These are phyloP conservation scores for Coniophora puteana DNA, from an alignment of 1,284 basidiomycete species.

Conservation along the genomic window DNA sequence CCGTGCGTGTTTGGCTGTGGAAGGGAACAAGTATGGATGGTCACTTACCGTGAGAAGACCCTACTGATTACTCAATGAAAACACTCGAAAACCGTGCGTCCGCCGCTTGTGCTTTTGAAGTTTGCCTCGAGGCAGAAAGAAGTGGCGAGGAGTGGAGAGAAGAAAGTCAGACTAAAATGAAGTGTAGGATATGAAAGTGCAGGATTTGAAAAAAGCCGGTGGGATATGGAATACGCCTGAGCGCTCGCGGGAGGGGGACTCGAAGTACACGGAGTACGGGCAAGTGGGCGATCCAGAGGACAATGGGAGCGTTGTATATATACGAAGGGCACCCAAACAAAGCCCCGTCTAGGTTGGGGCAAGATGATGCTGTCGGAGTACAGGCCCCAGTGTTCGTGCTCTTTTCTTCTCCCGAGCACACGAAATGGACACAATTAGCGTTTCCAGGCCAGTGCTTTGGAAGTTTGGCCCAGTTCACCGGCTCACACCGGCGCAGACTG, in stretches of 20 bases:
- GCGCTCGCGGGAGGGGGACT: not conserved
- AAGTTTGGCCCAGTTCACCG: too few relatives aligned
- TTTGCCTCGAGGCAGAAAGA: conserved; percentile 29
- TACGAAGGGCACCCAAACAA: not conserved
- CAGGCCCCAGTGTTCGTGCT: too few relatives aligned
- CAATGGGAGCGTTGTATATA: not conserved
- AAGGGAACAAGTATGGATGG: conserved; percentile 15
- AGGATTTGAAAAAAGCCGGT: conserved; percentile 8
- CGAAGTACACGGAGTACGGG: too few relatives aligned
- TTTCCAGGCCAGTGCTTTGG: too few relatives aligned
- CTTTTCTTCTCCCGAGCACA: too few relatives aligned
- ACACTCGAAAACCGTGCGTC: conserved; percentile 14
- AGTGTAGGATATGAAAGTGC: too few relatives aligned
- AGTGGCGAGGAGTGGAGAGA: conserved; percentile 17
- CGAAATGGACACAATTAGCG: too few relatives aligned
- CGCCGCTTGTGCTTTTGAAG: conserved; percentile 29
- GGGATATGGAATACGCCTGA: not conserved
- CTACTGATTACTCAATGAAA: too few relatives aligned
- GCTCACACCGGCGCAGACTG: too few relatives aligned
- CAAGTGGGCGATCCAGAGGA: not conserved
- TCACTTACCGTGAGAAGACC: conserved; percentile 30
- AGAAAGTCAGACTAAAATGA: too few relatives aligned
- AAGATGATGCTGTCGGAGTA: not conserved
- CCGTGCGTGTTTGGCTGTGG: too few relatives aligned
- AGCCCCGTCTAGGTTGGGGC: not conserved